Base-by-base conservation (phyloP, 441 rosid genomes). In the Adansonia madagascariensis region DNA sequence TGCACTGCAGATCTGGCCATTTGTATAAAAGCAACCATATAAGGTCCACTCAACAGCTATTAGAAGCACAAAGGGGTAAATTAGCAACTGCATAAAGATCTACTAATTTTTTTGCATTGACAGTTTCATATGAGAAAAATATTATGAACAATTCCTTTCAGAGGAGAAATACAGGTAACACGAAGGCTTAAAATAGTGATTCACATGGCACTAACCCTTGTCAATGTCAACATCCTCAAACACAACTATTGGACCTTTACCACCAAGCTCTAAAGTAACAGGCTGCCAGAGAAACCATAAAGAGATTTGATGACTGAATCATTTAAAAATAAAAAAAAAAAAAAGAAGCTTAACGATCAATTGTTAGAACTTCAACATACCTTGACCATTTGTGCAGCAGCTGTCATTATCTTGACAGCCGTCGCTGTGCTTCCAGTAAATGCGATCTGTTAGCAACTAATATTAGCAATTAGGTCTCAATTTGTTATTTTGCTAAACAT, bases 1-100 rank as follows among this genome's bases (percentile, higher is more conserved):
- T 75, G 99, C 98, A 82, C 99, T 94, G 81, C 99, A 96, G 76
- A 92, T 96, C 88, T 96, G 98, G 71, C 98, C 98, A 91, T 91
- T 92, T 52, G 98, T 91, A 92, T 97, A 94, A 86, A 94, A 96
- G 92, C 99, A 96, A 74, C 99, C 99, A 81, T 92, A 91, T 72
- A 84, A 64, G 39, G 91, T 87, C 99, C 99, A 96, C 78, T 96
- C 98, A 71, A 88, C 97, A 81, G 98, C 99, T 96, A 84, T 79
- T 71, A 59, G 77, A 74, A 82, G 79, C 77, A 80, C 74, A 57
- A 67, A 75, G 18, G 67, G 69, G 47, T 11, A 24, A 31, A 67
- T 52, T 71, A 79, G 57, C 41, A 78, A 27, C 66, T 11, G 44
- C n/a, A 73, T 27, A 67, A 70, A 62, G 39, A 55, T n/a, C 15